Evolutionary conservation across 257 asterid species (phyloP).

Genomic region (Solanum acaule): DNA sequence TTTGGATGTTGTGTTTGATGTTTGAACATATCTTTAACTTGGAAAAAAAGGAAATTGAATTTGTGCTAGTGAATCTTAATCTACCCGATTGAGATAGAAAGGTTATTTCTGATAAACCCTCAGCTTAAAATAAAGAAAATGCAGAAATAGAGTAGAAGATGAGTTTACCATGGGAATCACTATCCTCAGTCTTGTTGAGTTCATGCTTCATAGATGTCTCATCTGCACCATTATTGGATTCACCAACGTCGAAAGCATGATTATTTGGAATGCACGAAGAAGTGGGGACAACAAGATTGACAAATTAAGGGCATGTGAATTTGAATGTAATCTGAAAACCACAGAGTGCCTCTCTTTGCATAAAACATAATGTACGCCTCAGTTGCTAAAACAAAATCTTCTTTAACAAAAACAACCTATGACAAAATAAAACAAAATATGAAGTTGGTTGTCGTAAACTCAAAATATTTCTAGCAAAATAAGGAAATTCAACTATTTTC

Average conservation of each 20-base stretch:
- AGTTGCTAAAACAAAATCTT: slow-evolving; percentile 54
- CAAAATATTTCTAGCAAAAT: not conserved
- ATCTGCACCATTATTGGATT: not conserved
- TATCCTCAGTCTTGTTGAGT: slow-evolving; percentile 9
- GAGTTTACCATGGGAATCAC: slow-evolving; percentile 47
- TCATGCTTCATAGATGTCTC: slow-evolving; percentile 5
- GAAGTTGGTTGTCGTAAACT: not conserved
- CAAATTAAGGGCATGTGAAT: slow-evolving; percentile 15
- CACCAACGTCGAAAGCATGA: not conserved
- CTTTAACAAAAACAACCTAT: slow-evolving; percentile 21
- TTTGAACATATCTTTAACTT: not conserved
- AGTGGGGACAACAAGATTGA: slow-evolving; percentile 10
- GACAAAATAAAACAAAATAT: not conserved
- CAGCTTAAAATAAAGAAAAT: not conserved
- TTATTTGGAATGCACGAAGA: slow-evolving; percentile 6
- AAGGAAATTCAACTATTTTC: not conserved
- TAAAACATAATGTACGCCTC: slow-evolving; percentile 76
- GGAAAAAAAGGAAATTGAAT: not conserved
- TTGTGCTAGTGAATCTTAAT: not conserved
- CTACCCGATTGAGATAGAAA: not conserved
- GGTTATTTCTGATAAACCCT: not conserved
- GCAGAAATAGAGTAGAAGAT: not conserved
- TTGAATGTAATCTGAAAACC: slow-evolving; percentile 50
- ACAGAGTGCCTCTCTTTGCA: slow-evolving; percentile 53
- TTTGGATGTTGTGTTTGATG: not conserved